These are phyloP conservation scores for Eucalyptus camaldulensis DNA, from an alignment of 345 rosid species.

Conservation along the genomic window DNA sequence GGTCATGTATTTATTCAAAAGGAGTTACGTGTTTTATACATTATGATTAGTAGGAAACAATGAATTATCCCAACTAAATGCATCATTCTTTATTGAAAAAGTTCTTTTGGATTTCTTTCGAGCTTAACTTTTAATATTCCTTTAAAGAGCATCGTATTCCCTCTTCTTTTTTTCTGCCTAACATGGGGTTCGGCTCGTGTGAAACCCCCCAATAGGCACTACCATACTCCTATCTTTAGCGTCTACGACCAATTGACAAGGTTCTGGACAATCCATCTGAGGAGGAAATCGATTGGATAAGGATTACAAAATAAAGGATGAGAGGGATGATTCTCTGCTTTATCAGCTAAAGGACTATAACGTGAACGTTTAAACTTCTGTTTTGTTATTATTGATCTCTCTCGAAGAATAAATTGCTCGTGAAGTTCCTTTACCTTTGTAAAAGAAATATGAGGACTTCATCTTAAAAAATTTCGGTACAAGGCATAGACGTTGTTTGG, in stretches of 20 bases:
- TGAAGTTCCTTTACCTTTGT: neutral
- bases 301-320: neutral
- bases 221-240: neutral
- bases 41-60: neutral
- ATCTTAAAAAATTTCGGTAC: neutral
- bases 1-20: neutral
- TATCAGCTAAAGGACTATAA: neutral
- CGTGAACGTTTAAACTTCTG: neutral
- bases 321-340: neutral
- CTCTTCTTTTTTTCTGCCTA: neutral
- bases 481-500: neutral
- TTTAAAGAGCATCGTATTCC: neutral
- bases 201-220: neutral
- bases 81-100: neutral
- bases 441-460: neutral
- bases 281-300: neutral
- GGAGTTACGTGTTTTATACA: neutral
- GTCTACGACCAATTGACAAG: neutral
- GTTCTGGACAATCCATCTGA: neutral
- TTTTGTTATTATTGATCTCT: neutral
- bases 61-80: neutral
- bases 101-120: neutral
- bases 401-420: neutral
- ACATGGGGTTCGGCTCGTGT: neutral
- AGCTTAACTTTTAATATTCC: neutral